These are phyloP conservation scores for Solioccasus polychromus DNA, from an alignment of 768 basidiomycete genomes.

Conservation along the genomic window DNA sequence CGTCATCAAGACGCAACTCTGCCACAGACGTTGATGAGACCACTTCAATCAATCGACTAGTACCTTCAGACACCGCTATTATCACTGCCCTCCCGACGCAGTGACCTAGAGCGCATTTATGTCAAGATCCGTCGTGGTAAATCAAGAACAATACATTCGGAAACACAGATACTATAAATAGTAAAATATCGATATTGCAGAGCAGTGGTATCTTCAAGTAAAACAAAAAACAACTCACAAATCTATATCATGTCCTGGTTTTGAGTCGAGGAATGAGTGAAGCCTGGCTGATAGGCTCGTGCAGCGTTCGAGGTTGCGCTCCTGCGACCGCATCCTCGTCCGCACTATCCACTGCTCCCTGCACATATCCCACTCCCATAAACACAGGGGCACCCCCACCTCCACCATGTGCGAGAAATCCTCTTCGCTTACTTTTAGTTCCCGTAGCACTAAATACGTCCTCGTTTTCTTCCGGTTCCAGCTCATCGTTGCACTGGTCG, in stretches of 20 bases:
- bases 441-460: slow-evolving; percentile 53
- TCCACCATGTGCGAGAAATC: slow-evolving; percentile 74
- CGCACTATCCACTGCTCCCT: slow-evolving; percentile 40
- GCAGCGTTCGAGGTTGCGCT: background rate
- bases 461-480: slow-evolving; percentile 42
- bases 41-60: too few species aligned
- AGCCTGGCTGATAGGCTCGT: slow-evolving; percentile 13
- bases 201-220: slow-evolving; percentile 13
- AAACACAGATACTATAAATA: slow-evolving; percentile 32
- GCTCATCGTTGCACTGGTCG: slow-evolving; percentile 37
- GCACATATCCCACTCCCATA: slow-evolving; percentile 67
- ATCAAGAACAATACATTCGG: slow-evolving; percentile 12
- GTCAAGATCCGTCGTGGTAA: too few species aligned
- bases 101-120: too few species aligned
- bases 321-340: slow-evolving; percentile 6
- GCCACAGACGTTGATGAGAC: too few species aligned
- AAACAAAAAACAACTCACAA: too few species aligned
- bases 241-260: slow-evolving; percentile 14
- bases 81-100: too few species aligned
- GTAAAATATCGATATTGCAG: background rate
- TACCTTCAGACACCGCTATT: too few species aligned
- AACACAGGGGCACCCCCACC: slow-evolving; percentile 69
- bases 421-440: slow-evolving; percentile 47
- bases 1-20: too few species aligned
- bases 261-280: slow-evolving; percentile 28